A percentile compares a stretch with the other conserved stretches of the same genome.
Evolutionary conservation across 306 rosid species (phyloP).

Genomic region (Quercus bicolor): DNA sequence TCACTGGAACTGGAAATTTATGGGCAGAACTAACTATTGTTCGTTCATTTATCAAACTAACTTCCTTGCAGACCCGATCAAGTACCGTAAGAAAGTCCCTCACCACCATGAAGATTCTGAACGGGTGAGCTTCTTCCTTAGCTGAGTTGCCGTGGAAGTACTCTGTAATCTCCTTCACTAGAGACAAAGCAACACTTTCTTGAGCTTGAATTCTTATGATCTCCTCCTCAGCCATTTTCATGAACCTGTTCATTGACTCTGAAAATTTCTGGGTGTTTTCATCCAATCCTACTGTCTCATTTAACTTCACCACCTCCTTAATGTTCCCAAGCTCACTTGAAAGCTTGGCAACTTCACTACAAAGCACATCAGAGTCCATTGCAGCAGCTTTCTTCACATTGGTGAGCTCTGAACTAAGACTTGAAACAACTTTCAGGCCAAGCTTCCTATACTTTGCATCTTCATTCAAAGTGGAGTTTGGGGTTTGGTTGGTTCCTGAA

Average conservation of each 20-base stretch:
- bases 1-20: slow-evolving; percentile 88
- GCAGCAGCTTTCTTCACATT: slow-evolving; percentile 93
- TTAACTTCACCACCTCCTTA: slow-evolving; percentile 42
- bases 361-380: slow-evolving; percentile 82
- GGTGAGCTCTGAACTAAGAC: slow-evolving; percentile 72
- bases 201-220: slow-evolving; percentile 73
- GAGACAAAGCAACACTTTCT: slow-evolving; percentile 78
- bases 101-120: slow-evolving; percentile 89
- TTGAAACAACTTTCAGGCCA: slow-evolving; percentile 80
- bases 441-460: slow-evolving; percentile 78
- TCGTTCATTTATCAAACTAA: slow-evolving; percentile 74
- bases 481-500: slow-evolving; percentile 36
- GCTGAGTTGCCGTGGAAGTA: slow-evolving; percentile 93
- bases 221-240: slow-evolving; percentile 77
- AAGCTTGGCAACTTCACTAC: slow-evolving; percentile 75
- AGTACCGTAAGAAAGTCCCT: slow-evolving; percentile 73
- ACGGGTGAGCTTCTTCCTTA: slow-evolving; percentile 97
- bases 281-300: slow-evolving; percentile 28
- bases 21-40: slow-evolving; percentile 73
- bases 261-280: slow-evolving; percentile 47
- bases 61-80: slow-evolving; percentile 93
- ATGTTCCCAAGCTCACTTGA: slow-evolving; percentile 63
- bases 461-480: slow-evolving; percentile 39
- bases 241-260: slow-evolving; percentile 73
- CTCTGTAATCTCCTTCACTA: slow-evolving; percentile 94